These are phyloP conservation scores for Penicillium fimorum DNA, from an alignment of 495 filamentous ascomycete species.

Conservation along the genomic window DNA sequence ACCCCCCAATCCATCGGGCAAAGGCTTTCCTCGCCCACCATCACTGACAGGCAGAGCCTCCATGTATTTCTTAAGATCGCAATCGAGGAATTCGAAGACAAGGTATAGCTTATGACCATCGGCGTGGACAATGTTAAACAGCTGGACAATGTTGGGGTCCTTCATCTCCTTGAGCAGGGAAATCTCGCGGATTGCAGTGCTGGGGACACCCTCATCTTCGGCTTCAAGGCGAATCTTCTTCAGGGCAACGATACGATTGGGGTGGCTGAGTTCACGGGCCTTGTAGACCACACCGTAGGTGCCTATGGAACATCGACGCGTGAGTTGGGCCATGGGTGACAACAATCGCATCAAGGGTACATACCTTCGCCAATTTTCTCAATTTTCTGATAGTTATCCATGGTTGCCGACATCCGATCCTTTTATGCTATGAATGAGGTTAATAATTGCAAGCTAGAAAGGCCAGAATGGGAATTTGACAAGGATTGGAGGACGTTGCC, in stretches of 20 bases:
- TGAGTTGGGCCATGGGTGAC: slow-evolving; percentile 9
- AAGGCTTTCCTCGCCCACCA: slow-evolving; percentile 82
- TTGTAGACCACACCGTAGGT: slow-evolving; percentile 95
- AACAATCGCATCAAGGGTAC: slow-evolving; percentile 12
- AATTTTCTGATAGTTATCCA: slow-evolving; percentile 99
- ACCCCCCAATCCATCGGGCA: slow-evolving; percentile 75
- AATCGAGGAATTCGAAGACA: slow-evolving; percentile 91
- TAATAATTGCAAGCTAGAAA: slow-evolving; percentile 10
- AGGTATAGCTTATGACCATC: slow-evolving; percentile 96
- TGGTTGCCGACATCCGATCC: slow-evolving; percentile 35
- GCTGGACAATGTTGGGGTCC: slow-evolving; percentile 88
- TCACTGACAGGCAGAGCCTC: slow-evolving; percentile 89
- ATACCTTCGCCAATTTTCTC: slow-evolving; percentile 99
- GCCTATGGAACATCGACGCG: slow-evolving; percentile 48
- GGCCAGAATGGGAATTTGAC: slow-evolving; percentile 7
- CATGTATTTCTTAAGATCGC: slow-evolving; percentile 98
- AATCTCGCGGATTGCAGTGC: slow-evolving; percentile 95
- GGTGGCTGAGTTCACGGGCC: slow-evolving; percentile 75
- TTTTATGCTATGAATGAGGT: slow-evolving; percentile 6
- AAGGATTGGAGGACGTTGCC: slow-evolving; percentile 16
- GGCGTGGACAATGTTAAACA: slow-evolving; percentile 93
- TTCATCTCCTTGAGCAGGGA: slow-evolving; percentile 96
- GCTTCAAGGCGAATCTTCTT: slow-evolving; percentile 99
- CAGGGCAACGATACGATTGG: slow-evolving; percentile 82
- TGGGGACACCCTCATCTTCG: slow-evolving; percentile 95